Conservation (phyloP, 2,329 filamentous ascomycete genomes). For the Apiospora malaysiana region DNA sequence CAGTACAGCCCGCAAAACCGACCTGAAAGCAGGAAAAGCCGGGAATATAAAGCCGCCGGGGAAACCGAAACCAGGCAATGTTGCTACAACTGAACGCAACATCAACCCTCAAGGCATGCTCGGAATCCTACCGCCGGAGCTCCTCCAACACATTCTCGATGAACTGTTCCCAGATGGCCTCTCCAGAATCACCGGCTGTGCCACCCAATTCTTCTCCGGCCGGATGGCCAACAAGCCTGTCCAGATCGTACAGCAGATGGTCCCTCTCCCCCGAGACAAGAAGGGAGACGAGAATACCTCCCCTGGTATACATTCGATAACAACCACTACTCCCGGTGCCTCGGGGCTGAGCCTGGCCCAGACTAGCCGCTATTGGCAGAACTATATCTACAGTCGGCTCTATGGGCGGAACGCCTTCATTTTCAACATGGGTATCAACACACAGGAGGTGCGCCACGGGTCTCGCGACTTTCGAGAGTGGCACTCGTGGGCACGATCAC, state of each 20-base stretch:
- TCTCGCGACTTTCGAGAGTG: neutral
- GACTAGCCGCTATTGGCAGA: slow-evolving; percentile 7
- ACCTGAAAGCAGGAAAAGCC: neutral
- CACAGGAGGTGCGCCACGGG: neutral
- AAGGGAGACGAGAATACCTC: too few relatives aligned
- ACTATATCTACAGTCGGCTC: neutral
- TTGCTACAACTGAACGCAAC: neutral
- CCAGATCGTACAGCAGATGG: slow-evolving; percentile 4
- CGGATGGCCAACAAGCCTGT: slow-evolving; percentile 6
- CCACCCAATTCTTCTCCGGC: slow-evolving; percentile 13
- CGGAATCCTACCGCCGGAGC: neutral
- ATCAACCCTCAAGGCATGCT: neutral
- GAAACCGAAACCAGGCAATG: neutral
- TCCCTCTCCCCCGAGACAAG: neutral
- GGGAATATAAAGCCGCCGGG: neutral
- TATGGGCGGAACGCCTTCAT: slow-evolving; percentile 16
- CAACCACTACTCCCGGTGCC: neutral
- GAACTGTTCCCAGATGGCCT: neutral
- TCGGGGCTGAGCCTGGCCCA: neutral
- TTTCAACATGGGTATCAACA: slow-evolving; percentile 16
- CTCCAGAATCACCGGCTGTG: neutral
- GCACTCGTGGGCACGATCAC: slow-evolving; percentile 1
- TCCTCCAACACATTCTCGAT: slow-evolving; percentile 2
- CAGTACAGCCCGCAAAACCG: neutral
- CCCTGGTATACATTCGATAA: too few relatives aligned